Evolutionary conservation across 192 early-diverging fungal genomes (phyloP).

Genomic region (Coemansia sp.): DNA sequence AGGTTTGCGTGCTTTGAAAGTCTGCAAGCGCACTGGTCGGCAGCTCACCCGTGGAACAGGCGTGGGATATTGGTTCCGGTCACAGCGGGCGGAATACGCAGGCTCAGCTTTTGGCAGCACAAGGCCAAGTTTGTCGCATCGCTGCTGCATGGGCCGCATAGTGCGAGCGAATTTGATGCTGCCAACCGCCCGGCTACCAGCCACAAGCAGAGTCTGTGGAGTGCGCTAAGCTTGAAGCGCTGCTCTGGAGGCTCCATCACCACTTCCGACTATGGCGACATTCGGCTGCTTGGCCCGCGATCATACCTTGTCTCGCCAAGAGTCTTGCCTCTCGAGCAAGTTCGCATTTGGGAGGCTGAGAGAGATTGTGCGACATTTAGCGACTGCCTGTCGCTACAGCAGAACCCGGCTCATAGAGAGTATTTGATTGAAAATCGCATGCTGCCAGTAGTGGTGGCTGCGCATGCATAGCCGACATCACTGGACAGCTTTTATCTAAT

Average conservation of each 20-base stretch:
- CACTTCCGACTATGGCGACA: conserved; percentile 36
- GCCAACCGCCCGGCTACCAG: neutral
- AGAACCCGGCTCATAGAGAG: neutral
- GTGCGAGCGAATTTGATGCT: neutral
- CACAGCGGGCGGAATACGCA: conserved; percentile 30
- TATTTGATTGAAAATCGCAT: neutral
- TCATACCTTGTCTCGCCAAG: conserved; percentile 43
- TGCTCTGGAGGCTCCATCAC: neutral
- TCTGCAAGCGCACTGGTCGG: conserved; percentile 30
- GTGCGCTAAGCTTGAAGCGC: neutral
- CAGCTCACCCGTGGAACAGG: conserved; percentile 42
- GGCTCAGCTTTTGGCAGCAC: conserved; percentile 46
- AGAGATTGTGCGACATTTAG: neutral
- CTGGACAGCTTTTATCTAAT: neutral
- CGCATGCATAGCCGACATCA: neutral
- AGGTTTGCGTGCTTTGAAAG: conserved; percentile 20
- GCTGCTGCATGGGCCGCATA: conserved; percentile 25
- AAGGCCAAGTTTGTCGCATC: conserved; percentile 31
- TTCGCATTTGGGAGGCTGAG: conserved; percentile 25
- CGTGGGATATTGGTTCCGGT: conserved; percentile 35
- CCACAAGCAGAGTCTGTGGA: neutral
- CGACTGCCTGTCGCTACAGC: neutral
- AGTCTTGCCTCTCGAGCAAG: conserved; percentile 26
- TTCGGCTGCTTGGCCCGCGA: conserved; percentile 26
- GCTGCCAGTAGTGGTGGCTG: neutral